Evolutionary conservation across 768 basidiomycete genomes (phyloP), one percentile per base, ranked within the genome.

Genomic region (Lactarius trivialis): DNA sequence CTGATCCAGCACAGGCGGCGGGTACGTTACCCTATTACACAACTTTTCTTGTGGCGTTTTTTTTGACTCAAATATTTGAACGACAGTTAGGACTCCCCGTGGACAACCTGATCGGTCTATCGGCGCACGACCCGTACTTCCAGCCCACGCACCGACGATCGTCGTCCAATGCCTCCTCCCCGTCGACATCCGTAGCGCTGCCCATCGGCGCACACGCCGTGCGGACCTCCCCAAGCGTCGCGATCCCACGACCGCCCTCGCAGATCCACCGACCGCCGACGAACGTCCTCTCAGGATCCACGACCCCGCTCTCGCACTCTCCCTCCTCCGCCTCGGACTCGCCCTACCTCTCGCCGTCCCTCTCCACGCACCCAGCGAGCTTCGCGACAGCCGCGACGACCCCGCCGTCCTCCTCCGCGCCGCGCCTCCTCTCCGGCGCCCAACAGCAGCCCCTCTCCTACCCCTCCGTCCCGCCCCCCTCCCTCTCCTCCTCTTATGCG

Each of bases 391-490:
- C 82, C 56, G 68, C 85, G 59, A 93, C 90, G 4, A 91, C 88
- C 36, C 90, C 91, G 4, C 85, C 88, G 2, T 85, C 86, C 4
- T 83, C 85, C 9, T 76, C 45, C 79, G 12, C 83, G 82, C 4
- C 77, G 81, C 55, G 77, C 78, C 41, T 73, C 79, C 8, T 78
- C 78, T 73, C 74, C 8, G 73, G 57, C 76, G 69, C 9, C 73
- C 69, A 3, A 68, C 11, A 73, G 69, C 72, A 75, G 54, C 71
- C 78, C 15, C 77, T 93, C 55, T 81, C 88, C 5, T 93, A 93
- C 68, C 91, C 91, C 0, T 85, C 85, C 7, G 91, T 92, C 0
- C 91, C 91, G 2, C 91, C 91, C 12, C 91, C 91, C 3, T 89
- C 88, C 1, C 73, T 91, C 30, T 88, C 87, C 6, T 88, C 86